phyloP scores from a whole-genome alignment of 2,329 filamentous ascomycete species.

The Diplodia sapinea region DNA sequence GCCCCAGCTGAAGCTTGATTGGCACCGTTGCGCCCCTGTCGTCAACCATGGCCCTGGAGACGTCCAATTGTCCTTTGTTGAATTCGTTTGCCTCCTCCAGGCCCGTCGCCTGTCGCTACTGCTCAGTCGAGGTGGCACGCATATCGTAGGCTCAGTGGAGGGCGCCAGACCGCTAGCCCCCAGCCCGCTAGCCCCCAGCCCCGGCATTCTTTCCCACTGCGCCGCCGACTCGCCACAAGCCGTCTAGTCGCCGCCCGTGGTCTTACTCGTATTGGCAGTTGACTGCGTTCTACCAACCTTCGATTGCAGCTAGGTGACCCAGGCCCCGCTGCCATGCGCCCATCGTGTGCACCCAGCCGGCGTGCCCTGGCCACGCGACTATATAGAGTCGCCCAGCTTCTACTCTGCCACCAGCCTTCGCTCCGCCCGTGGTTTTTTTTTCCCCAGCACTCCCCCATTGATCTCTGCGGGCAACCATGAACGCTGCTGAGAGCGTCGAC shows the following conservation, averaged over 20 bases:
- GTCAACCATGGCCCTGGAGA: too few species aligned
- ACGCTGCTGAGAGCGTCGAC: constrained; percentile 42
- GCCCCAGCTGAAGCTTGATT: not conserved
- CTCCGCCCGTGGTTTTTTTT: not conserved
- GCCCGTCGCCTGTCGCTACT: not conserved
- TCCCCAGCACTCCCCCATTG: not conserved
- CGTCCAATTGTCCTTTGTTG: not conserved
- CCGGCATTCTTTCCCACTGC: not conserved
- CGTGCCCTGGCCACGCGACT: constrained; percentile 13
- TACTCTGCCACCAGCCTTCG: not conserved
- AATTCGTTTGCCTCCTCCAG: not conserved
- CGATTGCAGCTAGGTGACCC: constrained; percentile 7
- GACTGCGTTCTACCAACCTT: constrained; percentile 29
- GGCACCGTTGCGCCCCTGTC: too few species aligned
- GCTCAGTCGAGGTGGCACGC: not conserved
- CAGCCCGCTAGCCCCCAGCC: too few species aligned
- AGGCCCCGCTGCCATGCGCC: constrained; percentile 6
- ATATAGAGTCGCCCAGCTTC: constrained; percentile 23
- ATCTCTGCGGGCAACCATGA: constrained; percentile 32
- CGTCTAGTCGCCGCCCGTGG: constrained; percentile 4
- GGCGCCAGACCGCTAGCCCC: not conserved
- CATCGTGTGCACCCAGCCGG: constrained; percentile 11
- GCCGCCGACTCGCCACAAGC: not conserved
- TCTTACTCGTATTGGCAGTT: constrained; percentile 32
- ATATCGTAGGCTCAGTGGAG: not conserved